Percentiles rank a stretch among this genome's conserved stretches.
These are phyloP conservation scores for Pseudofabraea citricarpa DNA, from an alignment of 2,329 filamentous ascomycete species.

Conservation along the genomic window DNA sequence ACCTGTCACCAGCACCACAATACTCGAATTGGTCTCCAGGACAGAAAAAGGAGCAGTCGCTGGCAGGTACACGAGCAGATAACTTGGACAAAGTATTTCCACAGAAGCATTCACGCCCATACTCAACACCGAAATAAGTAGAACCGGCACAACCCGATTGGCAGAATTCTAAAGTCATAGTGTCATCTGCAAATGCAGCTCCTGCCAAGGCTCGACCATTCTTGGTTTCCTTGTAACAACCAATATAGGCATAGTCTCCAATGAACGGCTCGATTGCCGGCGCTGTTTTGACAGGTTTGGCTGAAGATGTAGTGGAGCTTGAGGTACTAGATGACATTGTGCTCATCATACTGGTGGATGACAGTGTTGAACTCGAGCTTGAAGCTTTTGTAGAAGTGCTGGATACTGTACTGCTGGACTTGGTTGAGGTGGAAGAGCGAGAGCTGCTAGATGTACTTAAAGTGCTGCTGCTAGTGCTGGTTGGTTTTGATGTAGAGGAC, in stretches of 20 bases:
- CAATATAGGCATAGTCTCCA: conserved; percentile 37
- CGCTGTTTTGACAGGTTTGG: not conserved
- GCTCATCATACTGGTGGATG: too few relatives aligned
- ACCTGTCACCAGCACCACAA: conserved; percentile 17
- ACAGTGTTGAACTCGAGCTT: not conserved
- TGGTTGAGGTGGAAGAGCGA: not conserved
- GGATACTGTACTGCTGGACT: too few relatives aligned
- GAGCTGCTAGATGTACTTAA: not conserved
- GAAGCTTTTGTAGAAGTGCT: too few relatives aligned
- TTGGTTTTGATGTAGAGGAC: too few relatives aligned
- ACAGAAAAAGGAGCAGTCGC: conserved; percentile 15
- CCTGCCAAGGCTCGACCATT: conserved; percentile 36
- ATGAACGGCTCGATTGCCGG: conserved; percentile 27
- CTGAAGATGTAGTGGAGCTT: not conserved
- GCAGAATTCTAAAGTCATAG: conserved; percentile 46
- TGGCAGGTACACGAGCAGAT: conserved; percentile 5
- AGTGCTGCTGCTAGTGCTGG: too few relatives aligned
- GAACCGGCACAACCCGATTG: conserved; percentile 40
- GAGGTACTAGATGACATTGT: not conserved
- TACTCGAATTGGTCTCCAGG: conserved; percentile 12
- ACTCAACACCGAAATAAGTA: conserved; percentile 46
- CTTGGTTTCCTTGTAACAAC: conserved; percentile 41
- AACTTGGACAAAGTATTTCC: conserved; percentile 33
- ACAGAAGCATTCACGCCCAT: conserved; percentile 45
- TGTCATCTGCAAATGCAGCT: conserved; percentile 37